Conservation (phyloP, 1,284 basidiomycete species). For the Irpex sp. region DNA sequence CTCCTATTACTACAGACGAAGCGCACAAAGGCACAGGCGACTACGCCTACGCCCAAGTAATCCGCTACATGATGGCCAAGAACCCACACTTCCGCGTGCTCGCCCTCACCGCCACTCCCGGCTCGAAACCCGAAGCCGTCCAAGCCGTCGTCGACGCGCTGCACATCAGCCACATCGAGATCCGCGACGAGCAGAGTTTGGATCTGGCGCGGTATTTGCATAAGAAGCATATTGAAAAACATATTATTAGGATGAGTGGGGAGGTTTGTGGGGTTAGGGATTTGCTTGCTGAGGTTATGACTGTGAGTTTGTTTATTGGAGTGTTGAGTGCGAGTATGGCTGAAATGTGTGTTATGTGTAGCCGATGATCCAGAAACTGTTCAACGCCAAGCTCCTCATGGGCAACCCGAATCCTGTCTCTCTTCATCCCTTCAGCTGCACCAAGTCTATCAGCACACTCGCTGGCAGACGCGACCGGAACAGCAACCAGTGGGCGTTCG, state of each 20-base stretch:
- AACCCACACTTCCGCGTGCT: constrained; percentile 93
- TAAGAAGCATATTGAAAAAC: constrained; percentile 75
- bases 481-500: constrained; percentile 18
- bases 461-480: constrained; percentile 26
- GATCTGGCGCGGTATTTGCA: constrained; percentile 88
- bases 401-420: constrained; percentile 34
- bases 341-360: constrained; percentile 13
- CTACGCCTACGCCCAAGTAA: constrained; percentile 88
- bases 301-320: too few relatives aligned
- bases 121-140: constrained; percentile 79
- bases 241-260: constrained; percentile 65
- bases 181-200: constrained; percentile 86
- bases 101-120: constrained; percentile 94
- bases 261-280: constrained; percentile 53
- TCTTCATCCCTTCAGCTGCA: constrained; percentile 53
- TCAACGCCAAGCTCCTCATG: constrained; percentile 20
- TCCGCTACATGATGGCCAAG: constrained; percentile 87
- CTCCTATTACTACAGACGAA: too few relatives aligned
- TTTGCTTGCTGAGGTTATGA: constrained; percentile 62
- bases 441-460: constrained; percentile 33
- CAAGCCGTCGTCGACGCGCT: constrained; percentile 90
- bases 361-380: constrained; percentile 27
- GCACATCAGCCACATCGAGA: constrained; percentile 96
- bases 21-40: constrained; percentile 93
- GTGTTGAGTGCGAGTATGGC: too few relatives aligned